Conservation (phyloP, 163 green algal genomes). For the Scenedesmus sp. region DNA sequence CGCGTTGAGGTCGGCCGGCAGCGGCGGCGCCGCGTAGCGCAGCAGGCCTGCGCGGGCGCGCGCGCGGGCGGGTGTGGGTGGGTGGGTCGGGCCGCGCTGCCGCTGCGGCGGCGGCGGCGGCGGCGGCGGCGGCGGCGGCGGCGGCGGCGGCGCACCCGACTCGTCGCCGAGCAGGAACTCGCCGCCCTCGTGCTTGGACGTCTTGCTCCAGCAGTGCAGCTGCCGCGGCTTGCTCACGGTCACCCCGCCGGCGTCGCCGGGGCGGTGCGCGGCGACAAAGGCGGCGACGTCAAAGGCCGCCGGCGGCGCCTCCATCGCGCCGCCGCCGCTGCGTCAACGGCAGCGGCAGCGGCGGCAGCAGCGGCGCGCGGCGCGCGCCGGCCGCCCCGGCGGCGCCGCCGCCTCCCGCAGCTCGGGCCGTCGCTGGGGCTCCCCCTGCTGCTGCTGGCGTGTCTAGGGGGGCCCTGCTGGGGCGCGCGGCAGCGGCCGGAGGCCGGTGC, state of each 20-base stretch:
- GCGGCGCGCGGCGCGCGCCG: too few relatives aligned
- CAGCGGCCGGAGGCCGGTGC: too few relatives aligned
- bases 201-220: conserved; percentile 27
- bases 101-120: not conserved
- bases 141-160: not conserved
- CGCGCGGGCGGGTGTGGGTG: too few relatives aligned
- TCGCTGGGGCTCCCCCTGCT: too few relatives aligned
- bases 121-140: not conserved
- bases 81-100: too few relatives aligned
- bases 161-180: conserved; percentile 17
- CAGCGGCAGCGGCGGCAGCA: too few relatives aligned
- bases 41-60: conserved; percentile 37
- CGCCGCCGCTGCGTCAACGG: too few relatives aligned
- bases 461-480: too few relatives aligned
- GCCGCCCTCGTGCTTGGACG: not conserved
- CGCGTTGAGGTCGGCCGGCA: conserved; percentile 45
- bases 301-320: too few relatives aligned
- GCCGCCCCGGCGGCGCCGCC: too few relatives aligned
- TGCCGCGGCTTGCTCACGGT: conserved; percentile 18
- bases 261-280: not conserved
- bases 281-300: not conserved
- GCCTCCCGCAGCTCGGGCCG: too few relatives aligned
- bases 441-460: too few relatives aligned
- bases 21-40: not conserved
- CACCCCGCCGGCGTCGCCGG: not conserved